phyloP scores from a whole-genome alignment of 208 protist species.

The Plasmodiophora brassicae region DNA sequence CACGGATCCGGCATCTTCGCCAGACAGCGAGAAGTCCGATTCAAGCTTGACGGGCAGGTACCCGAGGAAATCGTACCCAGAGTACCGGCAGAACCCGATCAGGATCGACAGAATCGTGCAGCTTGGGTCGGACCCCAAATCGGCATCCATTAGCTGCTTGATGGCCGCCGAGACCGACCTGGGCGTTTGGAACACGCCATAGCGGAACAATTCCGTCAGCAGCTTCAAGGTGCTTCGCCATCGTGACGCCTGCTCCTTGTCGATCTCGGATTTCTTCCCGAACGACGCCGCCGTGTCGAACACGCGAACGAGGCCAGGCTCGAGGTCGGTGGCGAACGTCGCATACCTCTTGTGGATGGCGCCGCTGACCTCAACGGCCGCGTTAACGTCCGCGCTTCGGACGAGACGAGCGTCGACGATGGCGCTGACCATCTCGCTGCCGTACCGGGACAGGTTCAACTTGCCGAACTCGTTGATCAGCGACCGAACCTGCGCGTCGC shows the following conservation, averaged over 20 bases:
- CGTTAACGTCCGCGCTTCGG: neutral
- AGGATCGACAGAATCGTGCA: slow-evolving; percentile 32
- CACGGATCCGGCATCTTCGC: neutral
- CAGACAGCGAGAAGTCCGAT: neutral
- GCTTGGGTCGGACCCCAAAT: neutral
- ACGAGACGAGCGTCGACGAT: neutral
- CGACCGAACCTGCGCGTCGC: neutral
- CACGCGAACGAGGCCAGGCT: neutral
- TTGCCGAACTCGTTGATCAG: neutral
- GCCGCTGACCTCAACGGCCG: neutral
- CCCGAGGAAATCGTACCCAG: neutral
- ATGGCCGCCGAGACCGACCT: neutral
- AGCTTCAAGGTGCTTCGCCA: slow-evolving; percentile 5
- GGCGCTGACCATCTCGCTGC: slow-evolving; percentile 22
- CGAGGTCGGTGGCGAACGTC: neutral
- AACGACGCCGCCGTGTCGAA: neutral
- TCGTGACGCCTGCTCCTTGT: neutral
- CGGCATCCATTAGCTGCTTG: neutral
- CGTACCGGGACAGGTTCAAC: neutral
- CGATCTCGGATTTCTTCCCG: neutral
- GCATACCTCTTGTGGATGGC: slow-evolving; percentile 2
- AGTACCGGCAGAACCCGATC: slow-evolving; percentile 18
- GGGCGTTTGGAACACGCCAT: slow-evolving; percentile 2
- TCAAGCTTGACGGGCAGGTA: neutral
- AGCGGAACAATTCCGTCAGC: slow-evolving; percentile 3